A percentile compares a stretch with the other conserved stretches of the same genome.
Evolutionary conservation across 768 basidiomycete species (phyloP).

Genomic region (Tylopilus balloui): DNA sequence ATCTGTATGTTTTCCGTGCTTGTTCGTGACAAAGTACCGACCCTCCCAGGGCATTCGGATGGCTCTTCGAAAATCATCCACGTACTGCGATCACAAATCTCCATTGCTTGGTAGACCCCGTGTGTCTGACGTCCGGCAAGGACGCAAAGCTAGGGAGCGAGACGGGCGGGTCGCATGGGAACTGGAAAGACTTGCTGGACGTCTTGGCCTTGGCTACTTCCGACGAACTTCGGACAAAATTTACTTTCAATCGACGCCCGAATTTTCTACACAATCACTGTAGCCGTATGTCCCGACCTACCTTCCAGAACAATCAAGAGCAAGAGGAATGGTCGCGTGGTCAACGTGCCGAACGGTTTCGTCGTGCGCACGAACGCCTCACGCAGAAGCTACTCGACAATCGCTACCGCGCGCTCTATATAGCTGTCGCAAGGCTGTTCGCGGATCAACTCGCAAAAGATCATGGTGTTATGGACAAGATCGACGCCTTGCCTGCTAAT

Average conservation of each 20-base stretch:
- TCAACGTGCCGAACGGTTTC: slow-evolving; percentile 20
- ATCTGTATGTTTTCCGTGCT: slow-evolving; percentile 35
- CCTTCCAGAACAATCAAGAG: slow-evolving; percentile 17
- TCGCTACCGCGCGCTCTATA: slow-evolving; percentile 58
- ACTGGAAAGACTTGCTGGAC: slow-evolving; percentile 73
- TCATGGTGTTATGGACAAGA: slow-evolving; percentile 34
- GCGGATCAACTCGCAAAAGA: slow-evolving; percentile 49
- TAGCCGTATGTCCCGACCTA: slow-evolving; percentile 24
- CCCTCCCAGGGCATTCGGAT: slow-evolving; percentile 48
- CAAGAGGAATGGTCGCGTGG: slow-evolving; percentile 22
- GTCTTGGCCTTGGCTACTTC: slow-evolving; percentile 57
- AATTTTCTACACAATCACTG: slow-evolving; percentile 26
- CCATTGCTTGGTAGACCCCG: slow-evolving; percentile 46
- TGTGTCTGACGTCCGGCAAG: slow-evolving; percentile 32
- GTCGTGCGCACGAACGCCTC: slow-evolving; percentile 34
- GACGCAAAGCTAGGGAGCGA: background rate
- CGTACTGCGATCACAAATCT: slow-evolving; percentile 66
- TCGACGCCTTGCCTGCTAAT: slow-evolving; percentile 32
- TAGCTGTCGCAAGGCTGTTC: slow-evolving; percentile 61
- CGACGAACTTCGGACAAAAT: slow-evolving; percentile 39
- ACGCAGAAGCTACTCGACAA: slow-evolving; percentile 40
- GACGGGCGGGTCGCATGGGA: slow-evolving; percentile 49
- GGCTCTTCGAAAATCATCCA: slow-evolving; percentile 66
- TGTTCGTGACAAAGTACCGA: background rate
- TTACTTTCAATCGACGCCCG: slow-evolving; percentile 3